Evolutionary conservation across 371 early-diverging fungal genomes (phyloP), one percentile per base, ranked within the genome.

Genomic region (Funneliformis caledonium): DNA sequence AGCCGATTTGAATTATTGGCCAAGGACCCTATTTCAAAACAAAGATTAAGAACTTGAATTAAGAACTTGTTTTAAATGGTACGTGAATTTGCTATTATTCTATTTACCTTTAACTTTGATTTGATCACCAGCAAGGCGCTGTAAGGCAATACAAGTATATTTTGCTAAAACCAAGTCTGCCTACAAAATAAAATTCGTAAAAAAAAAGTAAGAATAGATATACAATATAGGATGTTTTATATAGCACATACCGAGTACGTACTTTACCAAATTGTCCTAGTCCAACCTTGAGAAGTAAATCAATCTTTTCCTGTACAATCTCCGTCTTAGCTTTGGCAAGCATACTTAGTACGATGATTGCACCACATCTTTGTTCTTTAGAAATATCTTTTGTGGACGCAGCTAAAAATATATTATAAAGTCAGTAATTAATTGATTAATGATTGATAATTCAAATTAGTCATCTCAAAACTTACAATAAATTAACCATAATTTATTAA

Each of bases 311-410:
- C 0, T 92, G 88, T 22, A 97, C 92, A 70, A 97, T 90, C 5
- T 91, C 90, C 19, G 90, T 91, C 37, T 90, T 89, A 0, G 96
- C 92, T 80, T 94, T 95, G 10, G 95, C 96, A 59, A 99, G 82
- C 97, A 97, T 97, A 43, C 94, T 91, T 6, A 99, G 86, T 64
- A 99, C 90, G 52, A 97, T 93, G 60, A 98, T 93, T 0, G 98
- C 97, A 1, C 97, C 97, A 19, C 96, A 91, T 37, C 98, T 91
- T 82, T 95, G 92, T 1, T 87, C 87, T 33, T 91, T 89, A 19
- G 94, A 89, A 65, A 94, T 89, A 33, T 90, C 89, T 88, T 85
- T n/a, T 19, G 50, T 72, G 22, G 47, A 50, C 11, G 26, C 10
- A 33, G 73, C 50, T 52, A 16, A 73, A 56, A 19, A 26, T 50